These are phyloP conservation scores for Candida morakotiae DNA, from an alignment of 805 yeast genomes.

Conservation along the genomic window DNA sequence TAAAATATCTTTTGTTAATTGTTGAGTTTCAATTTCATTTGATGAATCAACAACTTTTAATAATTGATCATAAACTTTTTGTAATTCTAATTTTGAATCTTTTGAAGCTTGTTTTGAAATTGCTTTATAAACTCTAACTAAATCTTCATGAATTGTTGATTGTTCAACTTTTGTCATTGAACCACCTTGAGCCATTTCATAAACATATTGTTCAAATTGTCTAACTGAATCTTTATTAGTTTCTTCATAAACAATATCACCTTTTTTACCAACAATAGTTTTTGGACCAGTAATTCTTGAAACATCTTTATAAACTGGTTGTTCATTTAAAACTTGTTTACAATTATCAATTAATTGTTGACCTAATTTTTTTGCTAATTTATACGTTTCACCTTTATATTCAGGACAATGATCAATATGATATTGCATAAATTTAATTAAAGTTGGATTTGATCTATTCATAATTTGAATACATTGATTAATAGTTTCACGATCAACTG, in stretches of 20 bases:
- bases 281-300: constrained; percentile 93
- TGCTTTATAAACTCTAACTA: constrained; percentile 77
- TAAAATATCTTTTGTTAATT: constrained; percentile 52
- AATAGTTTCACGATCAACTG: constrained; percentile 93
- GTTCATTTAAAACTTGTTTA: constrained; percentile 70
- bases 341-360: constrained; percentile 94
- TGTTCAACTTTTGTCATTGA: constrained; percentile 65
- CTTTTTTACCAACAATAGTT: constrained; percentile 82
- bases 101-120: constrained; percentile 65
- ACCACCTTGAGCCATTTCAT: constrained; percentile 96
- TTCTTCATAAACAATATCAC: constrained; percentile 82
- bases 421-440: constrained; percentile 96
- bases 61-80: constrained; percentile 66
- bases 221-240: constrained; percentile 85
- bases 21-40: constrained; percentile 66
- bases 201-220: constrained; percentile 91
- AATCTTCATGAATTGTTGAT: constrained; percentile 81
- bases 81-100: constrained; percentile 63
- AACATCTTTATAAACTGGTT: constrained; percentile 95
- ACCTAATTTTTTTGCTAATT: constrained; percentile 85
- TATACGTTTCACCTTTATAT: constrained; percentile 85
- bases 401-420: constrained; percentile 77
- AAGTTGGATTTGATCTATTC: constrained; percentile 93
- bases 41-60: constrained; percentile 64
- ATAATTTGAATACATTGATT: constrained; percentile 94